Evolutionary conservation across 78 protist species (phyloP).

Genomic region (Guillardia theta): DNA sequence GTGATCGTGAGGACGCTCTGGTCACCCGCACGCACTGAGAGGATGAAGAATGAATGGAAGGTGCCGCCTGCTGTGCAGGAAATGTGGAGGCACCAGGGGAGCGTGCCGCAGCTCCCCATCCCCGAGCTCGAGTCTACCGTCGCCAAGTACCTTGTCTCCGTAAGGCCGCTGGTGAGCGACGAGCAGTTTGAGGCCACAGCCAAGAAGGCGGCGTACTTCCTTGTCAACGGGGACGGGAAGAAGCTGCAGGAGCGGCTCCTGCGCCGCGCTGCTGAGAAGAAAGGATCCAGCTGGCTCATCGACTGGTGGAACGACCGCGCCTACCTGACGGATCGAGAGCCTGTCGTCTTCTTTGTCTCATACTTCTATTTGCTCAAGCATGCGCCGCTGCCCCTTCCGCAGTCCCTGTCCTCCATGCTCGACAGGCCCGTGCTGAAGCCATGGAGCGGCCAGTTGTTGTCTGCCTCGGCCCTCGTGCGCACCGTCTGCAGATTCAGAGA

Average conservation of each 20-base stretch:
- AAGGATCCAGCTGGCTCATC: constrained; percentile 26
- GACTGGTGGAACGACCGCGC: constrained; percentile 49
- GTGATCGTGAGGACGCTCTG: no score
- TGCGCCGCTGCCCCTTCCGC: no score
- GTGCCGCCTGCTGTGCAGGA: neutral
- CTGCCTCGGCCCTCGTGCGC: neutral
- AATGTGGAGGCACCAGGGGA: neutral
- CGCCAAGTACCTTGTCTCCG: neutral
- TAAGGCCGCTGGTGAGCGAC: neutral
- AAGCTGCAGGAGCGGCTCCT: neutral
- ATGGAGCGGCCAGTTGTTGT: neutral
- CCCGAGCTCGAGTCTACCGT: constrained; percentile 24
- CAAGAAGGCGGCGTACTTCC: neutral
- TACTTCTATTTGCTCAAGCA: neutral
- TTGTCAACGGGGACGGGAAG: neutral
- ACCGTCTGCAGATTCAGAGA: neutral
- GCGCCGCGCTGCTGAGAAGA: neutral
- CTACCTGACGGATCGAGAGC: neutral
- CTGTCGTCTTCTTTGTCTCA: neutral
- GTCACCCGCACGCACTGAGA: no score
- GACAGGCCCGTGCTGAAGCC: neutral
- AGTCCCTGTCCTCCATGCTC: neutral
- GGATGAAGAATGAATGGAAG: neutral
- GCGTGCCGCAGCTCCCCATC: constrained; percentile 39
- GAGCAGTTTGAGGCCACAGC: neutral